A percentile compares a stretch with the other conserved stretches of the same genome.
phyloP scores from a whole-genome alignment of 1,139 yeast species.

The Wickerhamomyces sp. region DNA sequence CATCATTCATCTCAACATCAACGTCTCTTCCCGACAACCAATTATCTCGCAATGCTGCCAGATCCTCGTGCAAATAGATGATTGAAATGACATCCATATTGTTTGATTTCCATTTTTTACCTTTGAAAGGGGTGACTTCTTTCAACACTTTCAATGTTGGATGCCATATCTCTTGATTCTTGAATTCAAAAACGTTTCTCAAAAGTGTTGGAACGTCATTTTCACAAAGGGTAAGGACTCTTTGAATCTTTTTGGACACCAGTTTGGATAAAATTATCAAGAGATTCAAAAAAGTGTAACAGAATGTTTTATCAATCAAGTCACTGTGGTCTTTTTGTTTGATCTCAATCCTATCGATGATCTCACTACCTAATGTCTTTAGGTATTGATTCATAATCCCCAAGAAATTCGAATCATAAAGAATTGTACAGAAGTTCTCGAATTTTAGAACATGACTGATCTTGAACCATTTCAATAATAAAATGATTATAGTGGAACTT shows the following conservation, averaged over 20 bases:
- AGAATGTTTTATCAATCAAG: conserved; percentile 27
- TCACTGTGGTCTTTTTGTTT: conserved; percentile 23
- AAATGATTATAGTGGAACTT: conserved; percentile 46
- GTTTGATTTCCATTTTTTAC: conserved; percentile 88
- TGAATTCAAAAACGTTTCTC: conserved; percentile 36
- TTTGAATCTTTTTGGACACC: conserved; percentile 44
- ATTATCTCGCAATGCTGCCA: conserved; percentile 62
- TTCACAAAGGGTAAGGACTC: conserved; percentile 51
- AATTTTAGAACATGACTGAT: conserved; percentile 70
- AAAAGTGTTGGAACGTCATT: conserved; percentile 49
- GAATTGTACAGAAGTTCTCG: conserved; percentile 64
- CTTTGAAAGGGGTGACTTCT: conserved; percentile 83
- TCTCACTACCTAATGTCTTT: conserved; percentile 29
- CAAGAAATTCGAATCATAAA: conserved; percentile 70
- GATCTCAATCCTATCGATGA: conserved; percentile 36
- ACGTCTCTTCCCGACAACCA: conserved; percentile 89
- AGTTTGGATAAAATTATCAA: conserved; percentile 40
- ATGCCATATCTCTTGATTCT: conserved; percentile 57
- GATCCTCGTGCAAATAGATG: conserved; percentile 70
- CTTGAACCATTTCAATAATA: conserved; percentile 74
- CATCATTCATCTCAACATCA: conserved; percentile 67
- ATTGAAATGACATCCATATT: conserved; percentile 93
- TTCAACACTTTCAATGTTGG: conserved; percentile 73
- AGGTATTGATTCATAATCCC: conserved; percentile 36
- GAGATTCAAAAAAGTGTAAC: conserved; percentile 41